A percentile compares a stretch with the other conserved stretches of the same genome.
Evolutionary conservation across 768 basidiomycete species (phyloP).

Genomic region (Russula sp.): DNA sequence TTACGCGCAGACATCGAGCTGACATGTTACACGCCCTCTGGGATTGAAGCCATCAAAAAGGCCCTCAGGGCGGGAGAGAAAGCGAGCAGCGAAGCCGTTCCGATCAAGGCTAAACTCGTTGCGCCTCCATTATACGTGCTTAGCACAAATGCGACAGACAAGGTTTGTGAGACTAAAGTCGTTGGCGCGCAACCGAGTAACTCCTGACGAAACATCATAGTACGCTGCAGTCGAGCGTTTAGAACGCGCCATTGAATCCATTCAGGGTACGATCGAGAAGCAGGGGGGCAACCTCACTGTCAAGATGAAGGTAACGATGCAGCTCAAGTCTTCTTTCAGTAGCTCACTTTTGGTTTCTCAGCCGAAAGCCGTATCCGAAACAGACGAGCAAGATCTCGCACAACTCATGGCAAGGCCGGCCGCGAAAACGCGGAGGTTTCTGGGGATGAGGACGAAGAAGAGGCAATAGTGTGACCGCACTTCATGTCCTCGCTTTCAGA

Average conservation of each 20-base stretch:
- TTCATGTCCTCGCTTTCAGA: background rate
- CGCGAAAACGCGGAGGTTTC: slow-evolving; percentile 95
- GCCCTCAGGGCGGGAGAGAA: slow-evolving; percentile 87
- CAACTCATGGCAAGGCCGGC: slow-evolving; percentile 95
- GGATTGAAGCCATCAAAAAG: slow-evolving; percentile 95
- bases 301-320: slow-evolving; percentile 86
- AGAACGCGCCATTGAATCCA: slow-evolving; percentile 89
- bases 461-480: slow-evolving; percentile 19
- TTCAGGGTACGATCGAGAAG: slow-evolving; percentile 78
- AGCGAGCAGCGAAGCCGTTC: slow-evolving; percentile 83
- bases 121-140: slow-evolving; percentile 96
- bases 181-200: background rate
- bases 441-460: slow-evolving; percentile 85
- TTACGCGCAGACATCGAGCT: slow-evolving; percentile 97
- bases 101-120: slow-evolving; percentile 95
- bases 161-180: slow-evolving; percentile 48
- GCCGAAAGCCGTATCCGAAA: slow-evolving; percentile 98
- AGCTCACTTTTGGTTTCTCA: slow-evolving; percentile 35
- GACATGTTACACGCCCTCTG: slow-evolving; percentile 92
- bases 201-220: slow-evolving; percentile 38
- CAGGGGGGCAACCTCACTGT: slow-evolving; percentile 84
- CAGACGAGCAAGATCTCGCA: slow-evolving; percentile 95
- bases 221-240: slow-evolving; percentile 88
- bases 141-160: slow-evolving; percentile 95
- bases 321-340: background rate